Conservation (phyloP, 495 filamentous ascomycete species). For the Lophium mytilinum region DNA sequence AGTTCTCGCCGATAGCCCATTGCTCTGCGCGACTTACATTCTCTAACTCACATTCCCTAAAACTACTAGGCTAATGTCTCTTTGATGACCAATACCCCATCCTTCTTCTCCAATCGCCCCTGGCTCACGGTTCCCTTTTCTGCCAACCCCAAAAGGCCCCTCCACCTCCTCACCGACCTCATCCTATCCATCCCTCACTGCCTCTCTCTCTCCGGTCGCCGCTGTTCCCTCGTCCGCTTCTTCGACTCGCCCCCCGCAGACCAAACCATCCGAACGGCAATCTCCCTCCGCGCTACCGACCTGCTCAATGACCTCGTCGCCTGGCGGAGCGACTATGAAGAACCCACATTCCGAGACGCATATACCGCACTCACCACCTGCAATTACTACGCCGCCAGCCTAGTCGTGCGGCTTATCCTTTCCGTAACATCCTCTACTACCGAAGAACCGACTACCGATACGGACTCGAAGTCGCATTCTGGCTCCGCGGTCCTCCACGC, state of each 20-base stretch:
- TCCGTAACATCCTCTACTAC: constrained; percentile 9
- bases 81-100: constrained; percentile 11
- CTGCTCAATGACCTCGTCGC: constrained; percentile 1
- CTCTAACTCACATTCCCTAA: background rate
- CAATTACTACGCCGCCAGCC: constrained; percentile 8
- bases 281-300: constrained; percentile 1
- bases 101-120: constrained; percentile 6
- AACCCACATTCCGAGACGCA: constrained; percentile 1
- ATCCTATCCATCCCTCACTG: constrained; percentile 14
- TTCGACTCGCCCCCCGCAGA: background rate
- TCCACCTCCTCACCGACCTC: constrained; percentile 12
- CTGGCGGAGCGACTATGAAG: background rate
- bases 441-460: too few species aligned
- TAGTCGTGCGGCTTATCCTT: constrained; percentile 7
- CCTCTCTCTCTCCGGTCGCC: background rate
- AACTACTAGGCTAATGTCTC: constrained; percentile 4
- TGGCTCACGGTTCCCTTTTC: constrained; percentile 18
- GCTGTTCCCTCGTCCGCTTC: constrained; percentile 1
- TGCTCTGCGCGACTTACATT: too few species aligned
- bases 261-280: background rate
- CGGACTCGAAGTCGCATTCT: background rate
- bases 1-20: too few species aligned
- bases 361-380: constrained; percentile 8
- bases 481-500: background rate
- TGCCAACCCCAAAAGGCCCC: constrained; percentile 1